Base-by-base conservation (phyloP, 2,329 filamentous ascomycete genomes). In the Neonectria neomacrospora region DNA sequence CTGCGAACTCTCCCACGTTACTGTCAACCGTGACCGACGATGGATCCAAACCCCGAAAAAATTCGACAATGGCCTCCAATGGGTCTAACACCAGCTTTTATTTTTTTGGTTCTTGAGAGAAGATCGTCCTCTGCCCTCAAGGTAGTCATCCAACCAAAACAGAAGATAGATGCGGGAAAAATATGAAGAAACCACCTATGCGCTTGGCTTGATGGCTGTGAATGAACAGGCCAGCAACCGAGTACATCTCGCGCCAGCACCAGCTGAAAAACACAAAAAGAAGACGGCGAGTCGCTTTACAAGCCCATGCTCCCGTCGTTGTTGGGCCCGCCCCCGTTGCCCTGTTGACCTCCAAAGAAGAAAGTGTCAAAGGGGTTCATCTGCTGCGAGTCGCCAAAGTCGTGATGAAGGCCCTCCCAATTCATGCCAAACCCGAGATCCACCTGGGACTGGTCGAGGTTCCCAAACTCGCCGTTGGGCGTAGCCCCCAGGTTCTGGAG, bases 361-460 rank as follows among this genome's bases (percentile, higher is more conserved):
- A 92, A 92, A 0, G 88, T 88, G 73, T 92, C 90, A 76, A 93
- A 92, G 0, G 90, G 84, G 62, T 91, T 86, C 72, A 91, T 83
- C 73, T 88, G 83, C 73, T 86, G 82, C 54, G 82, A 82, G 50
- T 88, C 85, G 61, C 82, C 82, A 62, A 84, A 90, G 70, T 91
- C 89, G 68, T 90, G 88, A 71, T 88, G 83, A 73, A 88, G 81
- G 12, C 83, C 82, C 63, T 88, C 83, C 85, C 87, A 88, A 34
- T 88, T 89, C 48, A 92, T 82, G 59, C 89, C 89, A 67, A 90
- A 89, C 0, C 88, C 89, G 48, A 92, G 82, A 67, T 91, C 89
- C 71, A 89, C 81, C 76, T 86, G 82, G 67, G 81, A 74, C 69
- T 86, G 78, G 39, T 85, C 73, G 65, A 78, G 66, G 67, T 67